Conservation (phyloP, 2,329 filamentous ascomycete genomes). For the Claviceps monticola region DNA sequence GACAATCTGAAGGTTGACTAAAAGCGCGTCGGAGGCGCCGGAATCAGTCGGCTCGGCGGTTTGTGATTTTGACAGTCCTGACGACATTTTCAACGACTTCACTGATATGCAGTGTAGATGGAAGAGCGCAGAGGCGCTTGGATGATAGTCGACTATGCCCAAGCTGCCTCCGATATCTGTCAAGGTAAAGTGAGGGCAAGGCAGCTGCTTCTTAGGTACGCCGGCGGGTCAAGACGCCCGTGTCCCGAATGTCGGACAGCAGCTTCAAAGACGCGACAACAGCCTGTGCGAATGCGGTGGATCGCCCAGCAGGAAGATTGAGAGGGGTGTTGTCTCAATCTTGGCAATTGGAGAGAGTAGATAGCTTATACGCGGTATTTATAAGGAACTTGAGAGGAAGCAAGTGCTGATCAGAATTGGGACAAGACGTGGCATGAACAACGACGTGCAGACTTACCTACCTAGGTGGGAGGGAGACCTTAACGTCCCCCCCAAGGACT, state of each 20-base stretch:
- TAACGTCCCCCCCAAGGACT: too few relatives aligned
- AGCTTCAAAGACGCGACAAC: background rate
- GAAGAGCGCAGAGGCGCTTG: background rate
- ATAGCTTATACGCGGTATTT: background rate
- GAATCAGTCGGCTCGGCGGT: slow-evolving; percentile 10
- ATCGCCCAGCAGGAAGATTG: too few relatives aligned
- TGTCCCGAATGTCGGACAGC: background rate
- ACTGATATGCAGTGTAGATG: background rate
- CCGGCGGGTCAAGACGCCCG: background rate
- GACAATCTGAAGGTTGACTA: slow-evolving; percentile 42
- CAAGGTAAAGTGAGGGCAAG: background rate
- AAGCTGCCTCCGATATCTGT: background rate
- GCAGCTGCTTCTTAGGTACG: background rate
- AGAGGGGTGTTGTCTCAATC: background rate
- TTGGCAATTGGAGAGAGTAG: background rate
- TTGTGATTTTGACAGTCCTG: slow-evolving; percentile 17
- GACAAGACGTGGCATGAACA: slow-evolving; percentile 2
- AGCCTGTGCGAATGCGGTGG: background rate
- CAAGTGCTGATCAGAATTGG: background rate
- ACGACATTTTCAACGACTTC: slow-evolving; percentile 23
- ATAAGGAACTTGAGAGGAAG: background rate
- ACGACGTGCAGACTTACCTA: background rate
- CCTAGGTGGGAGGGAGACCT: background rate
- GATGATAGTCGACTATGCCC: background rate
- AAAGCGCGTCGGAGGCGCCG: slow-evolving; percentile 19